Evolutionary conservation across 805 yeast genomes (phyloP).

Genomic region (Candida namnaoensis): DNA sequence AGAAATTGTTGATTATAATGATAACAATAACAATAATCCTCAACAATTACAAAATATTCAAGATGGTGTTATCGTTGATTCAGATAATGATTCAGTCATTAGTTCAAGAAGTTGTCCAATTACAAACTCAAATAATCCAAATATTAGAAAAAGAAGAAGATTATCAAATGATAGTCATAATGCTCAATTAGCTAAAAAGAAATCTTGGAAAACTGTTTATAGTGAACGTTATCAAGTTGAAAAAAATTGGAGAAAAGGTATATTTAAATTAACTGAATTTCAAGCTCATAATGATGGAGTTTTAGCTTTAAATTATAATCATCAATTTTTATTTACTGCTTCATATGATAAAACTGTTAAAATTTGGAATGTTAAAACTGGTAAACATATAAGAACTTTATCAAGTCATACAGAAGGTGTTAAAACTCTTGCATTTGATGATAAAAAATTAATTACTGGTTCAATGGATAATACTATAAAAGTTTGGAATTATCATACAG

Average conservation of each 20-base stretch:
- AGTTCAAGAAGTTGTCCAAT: no score
- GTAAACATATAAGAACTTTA: constrained; percentile 67
- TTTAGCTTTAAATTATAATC: constrained; percentile 79
- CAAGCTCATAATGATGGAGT: constrained; percentile 84
- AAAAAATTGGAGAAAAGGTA: constrained; percentile 89
- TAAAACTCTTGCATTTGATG: constrained; percentile 76
- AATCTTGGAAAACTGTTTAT: constrained; percentile 96
- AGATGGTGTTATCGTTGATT: constrained; percentile 12
- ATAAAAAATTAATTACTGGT: constrained; percentile 83
- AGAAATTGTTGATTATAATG: constrained; percentile 22
- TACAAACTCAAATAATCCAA: not conserved
- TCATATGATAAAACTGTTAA: constrained; percentile 86
- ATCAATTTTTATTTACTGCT: constrained; percentile 78
- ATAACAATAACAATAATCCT: not conserved
- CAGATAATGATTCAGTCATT: no score
- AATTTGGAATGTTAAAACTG: constrained; percentile 86
- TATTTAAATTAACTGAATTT: constrained; percentile 53
- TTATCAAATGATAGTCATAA: constrained; percentile 14
- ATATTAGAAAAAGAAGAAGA: constrained; percentile 14
- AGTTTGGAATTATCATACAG: constrained; percentile 94
- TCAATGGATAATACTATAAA: constrained; percentile 86
- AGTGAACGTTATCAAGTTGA: constrained; percentile 87
- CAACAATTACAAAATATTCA: not conserved
- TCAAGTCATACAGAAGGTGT: constrained; percentile 89
- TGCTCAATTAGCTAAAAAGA: constrained; percentile 29